Conservation (phyloP, 148 eudicot genomes). For the Pharnaceum exiguum region DNA sequence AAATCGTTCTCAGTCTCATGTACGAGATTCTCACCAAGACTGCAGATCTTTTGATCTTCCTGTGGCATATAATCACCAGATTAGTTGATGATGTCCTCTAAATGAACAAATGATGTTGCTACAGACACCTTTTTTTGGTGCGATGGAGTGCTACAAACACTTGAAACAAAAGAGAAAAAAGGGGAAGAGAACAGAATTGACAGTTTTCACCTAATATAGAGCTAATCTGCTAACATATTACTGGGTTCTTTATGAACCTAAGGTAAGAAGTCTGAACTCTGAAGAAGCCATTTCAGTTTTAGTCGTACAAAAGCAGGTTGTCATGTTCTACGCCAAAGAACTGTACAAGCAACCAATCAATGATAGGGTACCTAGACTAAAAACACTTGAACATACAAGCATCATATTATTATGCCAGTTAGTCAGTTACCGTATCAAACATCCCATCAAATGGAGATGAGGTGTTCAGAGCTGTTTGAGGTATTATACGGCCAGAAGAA, state of each 20-base stretch:
- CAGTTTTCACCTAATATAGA: too few relatives aligned
- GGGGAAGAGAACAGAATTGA: too few relatives aligned
- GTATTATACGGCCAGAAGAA: background rate
- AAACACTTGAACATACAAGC: background rate
- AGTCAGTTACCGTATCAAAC: slow-evolving; percentile 19
- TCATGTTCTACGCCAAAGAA: too few relatives aligned
- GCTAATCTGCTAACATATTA: too few relatives aligned
- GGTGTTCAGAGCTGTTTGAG: slow-evolving; percentile 6
- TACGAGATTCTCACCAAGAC: slow-evolving; percentile 36
- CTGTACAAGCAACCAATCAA: background rate
- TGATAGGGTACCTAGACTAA: background rate
- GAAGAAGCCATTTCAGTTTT: too few relatives aligned
- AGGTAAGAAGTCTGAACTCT: background rate
- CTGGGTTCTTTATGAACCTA: too few relatives aligned
- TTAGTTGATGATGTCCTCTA: background rate
- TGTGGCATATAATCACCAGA: slow-evolving; percentile 13
- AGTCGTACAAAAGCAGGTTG: background rate
- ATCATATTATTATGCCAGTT: background rate
- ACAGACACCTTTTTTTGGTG: background rate
- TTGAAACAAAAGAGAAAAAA: too few relatives aligned
- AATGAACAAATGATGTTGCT: background rate
- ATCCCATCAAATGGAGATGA: slow-evolving; percentile 23
- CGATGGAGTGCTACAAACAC: too few relatives aligned
- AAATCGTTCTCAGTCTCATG: slow-evolving; percentile 34
- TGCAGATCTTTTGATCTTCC: slow-evolving; percentile 33